Base-by-base conservation (phyloP, 2,329 filamentous ascomycete genomes). In the Colletotrichum orchidophilum region DNA sequence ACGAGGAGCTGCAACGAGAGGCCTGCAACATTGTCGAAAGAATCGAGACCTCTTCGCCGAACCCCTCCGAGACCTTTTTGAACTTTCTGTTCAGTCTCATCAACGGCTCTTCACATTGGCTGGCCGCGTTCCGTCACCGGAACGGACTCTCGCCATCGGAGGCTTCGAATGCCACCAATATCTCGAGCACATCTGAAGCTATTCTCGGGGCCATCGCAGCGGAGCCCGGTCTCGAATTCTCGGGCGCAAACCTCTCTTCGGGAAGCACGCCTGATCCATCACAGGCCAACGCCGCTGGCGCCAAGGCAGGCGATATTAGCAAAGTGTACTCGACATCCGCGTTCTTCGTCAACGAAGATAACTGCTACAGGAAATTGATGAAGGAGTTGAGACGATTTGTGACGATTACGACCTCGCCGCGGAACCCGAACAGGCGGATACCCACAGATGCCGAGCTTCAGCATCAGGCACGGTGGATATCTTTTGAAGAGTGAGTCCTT, bases 401-500 rank as follows among this genome's bases (percentile, higher is more conserved):
- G 0, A 78, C 66, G 3, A 71, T 71, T 15, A 68, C 77, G 0
- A 80, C 74, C 74, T 80, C 75, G 13, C 79, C 71, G 60, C 76
- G 73, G 7, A 78, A 79, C 21, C 77, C 77, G 8, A 74, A 75
- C 57, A 76, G 66, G 15, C 76, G 77, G 2, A 67, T 80, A 0
- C 80, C 80, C 0, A 81, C 80, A 0, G 81, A 83, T 24, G 77
- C 77, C 5, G 80, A 83, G 27, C 66, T 83, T 0, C 76, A 81
- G 21, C 72, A 74, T 11, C 78, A 82, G 70, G 81, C 80, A 2
- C 75, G 78, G 1, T 77, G 75, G 63, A 81, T 82, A 27, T 72
- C 77, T n/a, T 76, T 75, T 11, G 78, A 78, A 29, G 76, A 76
- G 76, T 77, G 27, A 74, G 29, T 9, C 3, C 27, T 26, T 55